phyloP scores from a whole-genome alignment of 2,329 filamentous ascomycete genomes.

The Monosporascus sp. region DNA sequence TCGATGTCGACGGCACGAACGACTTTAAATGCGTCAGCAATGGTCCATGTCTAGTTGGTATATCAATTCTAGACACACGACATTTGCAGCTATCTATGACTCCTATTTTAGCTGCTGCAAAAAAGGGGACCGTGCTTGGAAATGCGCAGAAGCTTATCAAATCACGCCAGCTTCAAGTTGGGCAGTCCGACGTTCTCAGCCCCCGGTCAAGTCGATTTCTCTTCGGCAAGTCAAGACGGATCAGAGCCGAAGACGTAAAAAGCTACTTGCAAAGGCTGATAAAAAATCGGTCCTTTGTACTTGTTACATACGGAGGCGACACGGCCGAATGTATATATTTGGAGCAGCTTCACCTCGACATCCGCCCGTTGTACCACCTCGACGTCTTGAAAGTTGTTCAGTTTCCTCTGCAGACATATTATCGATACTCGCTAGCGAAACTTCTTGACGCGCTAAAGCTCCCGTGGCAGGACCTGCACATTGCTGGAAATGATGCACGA shows the following conservation, averaged over 20 bases:
- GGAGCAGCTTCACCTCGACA: not conserved
- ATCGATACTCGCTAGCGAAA: not conserved
- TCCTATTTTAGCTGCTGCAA: not conserved
- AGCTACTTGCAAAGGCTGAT: not conserved
- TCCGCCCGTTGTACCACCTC: not conserved
- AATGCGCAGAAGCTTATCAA: not conserved
- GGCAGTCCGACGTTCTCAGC: not conserved
- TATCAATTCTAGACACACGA: not conserved
- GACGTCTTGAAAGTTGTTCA: not conserved
- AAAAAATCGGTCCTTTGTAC: not conserved
- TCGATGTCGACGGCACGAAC: not conserved
- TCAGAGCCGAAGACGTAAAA: not conserved
- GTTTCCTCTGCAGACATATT: not conserved
- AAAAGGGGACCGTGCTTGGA: not conserved
- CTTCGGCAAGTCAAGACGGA: not conserved
- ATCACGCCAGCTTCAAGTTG: not conserved
- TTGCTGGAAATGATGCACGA: not conserved
- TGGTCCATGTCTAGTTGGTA: not conserved
- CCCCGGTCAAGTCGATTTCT: not conserved
- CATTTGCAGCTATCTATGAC: not conserved
- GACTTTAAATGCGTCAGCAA: not conserved
- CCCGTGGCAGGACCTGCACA: not conserved
- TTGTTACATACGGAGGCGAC: not conserved
- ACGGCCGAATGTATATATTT: not conserved
- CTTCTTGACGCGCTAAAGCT: not conserved